Evolutionary conservation across 768 basidiomycete species (phyloP), one percentile per base, ranked within the genome.

Genomic region (Kwoniella sp.): DNA sequence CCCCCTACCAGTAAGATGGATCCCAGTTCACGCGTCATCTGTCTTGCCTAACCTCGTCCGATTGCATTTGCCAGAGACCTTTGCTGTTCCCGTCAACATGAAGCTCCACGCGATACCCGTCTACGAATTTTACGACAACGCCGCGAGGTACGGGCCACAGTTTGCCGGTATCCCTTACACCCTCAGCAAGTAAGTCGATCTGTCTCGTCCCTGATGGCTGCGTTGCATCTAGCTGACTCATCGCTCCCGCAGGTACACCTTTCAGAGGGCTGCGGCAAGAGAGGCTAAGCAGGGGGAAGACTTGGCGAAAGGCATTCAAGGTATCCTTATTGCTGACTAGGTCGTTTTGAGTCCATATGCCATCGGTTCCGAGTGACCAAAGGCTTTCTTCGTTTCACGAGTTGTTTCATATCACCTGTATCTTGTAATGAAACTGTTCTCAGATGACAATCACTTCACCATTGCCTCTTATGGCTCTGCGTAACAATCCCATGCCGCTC

Each of bases 51-150:
- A 20, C n/a, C 45, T 15, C 23, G 51, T n/a, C 37, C 9, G 12
- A 4, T 50, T 25, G 29, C 30, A n/a, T 29, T 1, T 1, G 63
- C 23, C 81, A 97, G 95, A 96, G 81, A 91, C 95, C 17, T 87
- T 99, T 9, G 92, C 93, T 0, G 94, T 99, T 2, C 96, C 96
- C 0, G 92, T 91, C 82, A 99, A 99, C 81, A 97, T 98, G 95
- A 98, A 98, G 79, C 86, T 99, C 13, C 87, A 95, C 47, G 95
- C 94, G 20, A 92, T 97, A 52, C 96, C 96, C 0, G 84, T 99
- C 38, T 97, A 95, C 76, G 96, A 99, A 82, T 84, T 98, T 15
- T 99, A 98, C 77, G 96, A 98, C 80, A 99, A 99, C 66, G 91
- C 93, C 9, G 93, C 95, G 0, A 85, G 94, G 85, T 89, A 79